Evolutionary conservation across 2,329 filamentous ascomycete species (phyloP), one percentile per base, ranked within the genome.

Genomic region (Thelonectria discophora): DNA sequence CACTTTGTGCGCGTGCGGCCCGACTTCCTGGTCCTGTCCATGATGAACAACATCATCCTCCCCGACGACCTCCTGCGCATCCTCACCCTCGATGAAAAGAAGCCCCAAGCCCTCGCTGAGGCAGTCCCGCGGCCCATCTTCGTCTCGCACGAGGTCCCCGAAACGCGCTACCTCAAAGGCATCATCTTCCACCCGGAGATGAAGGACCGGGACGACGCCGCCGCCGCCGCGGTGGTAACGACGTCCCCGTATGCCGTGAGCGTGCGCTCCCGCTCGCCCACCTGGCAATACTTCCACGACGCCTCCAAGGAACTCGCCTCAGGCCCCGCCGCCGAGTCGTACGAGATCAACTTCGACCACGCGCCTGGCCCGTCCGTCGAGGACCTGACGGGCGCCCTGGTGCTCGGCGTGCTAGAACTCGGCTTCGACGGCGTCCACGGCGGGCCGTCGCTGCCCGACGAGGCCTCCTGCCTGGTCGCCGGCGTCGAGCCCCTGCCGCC

Each of bases 11-110:
- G 72, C 4, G 70, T 74, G 12, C 62, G 69, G 3, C 67, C 72
- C 8, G 68, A 73, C 2, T 64, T 70, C 10, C 47, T 74, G 3
- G 67, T 62, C 0, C 55, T 73, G 11, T 66, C 63, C 5, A 66
- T 71, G 54, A 72, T 70, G 72, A 73, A 73, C 51, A 71, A 53
- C 39, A 69, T 73, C 24, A 62, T 73, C 30, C 58, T 70, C 21
- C 69, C 71, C 1, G 64, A 69, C 12, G 61, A 69, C 21, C 52
- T 73, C 17, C 52, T 69, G n/a, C 61, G 60, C 12, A 58, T 72
- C 20, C 52, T 64, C 43, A 53, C 47, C 21, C 53, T 49, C 15
- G 37, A 53, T 13, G 37, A 53, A 20, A 47, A 21, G 27, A 24
- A 3, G 27, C 27, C 27, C 21, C 21, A 66, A 17, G 40, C 62